Percentiles rank a stretch among this genome's conserved stretches.
Evolutionary conservation across 495 filamentous ascomycete genomes (phyloP).

Genomic region (Rostrohypoxylon terebratum): DNA sequence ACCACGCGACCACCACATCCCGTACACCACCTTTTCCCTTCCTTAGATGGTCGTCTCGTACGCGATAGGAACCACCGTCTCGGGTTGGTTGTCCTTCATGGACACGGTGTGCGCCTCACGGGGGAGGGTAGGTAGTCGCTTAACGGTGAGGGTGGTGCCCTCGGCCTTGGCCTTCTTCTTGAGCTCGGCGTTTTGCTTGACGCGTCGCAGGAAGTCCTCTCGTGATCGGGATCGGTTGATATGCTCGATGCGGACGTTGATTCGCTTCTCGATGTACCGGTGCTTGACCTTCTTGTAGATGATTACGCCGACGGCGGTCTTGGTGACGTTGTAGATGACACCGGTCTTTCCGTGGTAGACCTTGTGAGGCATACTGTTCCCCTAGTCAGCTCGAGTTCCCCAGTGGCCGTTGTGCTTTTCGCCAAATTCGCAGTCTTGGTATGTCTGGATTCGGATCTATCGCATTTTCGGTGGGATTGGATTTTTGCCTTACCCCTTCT

Average conservation of each 20-base stretch:
- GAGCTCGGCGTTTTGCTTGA: slow-evolving; percentile 93
- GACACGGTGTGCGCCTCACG: slow-evolving; percentile 81
- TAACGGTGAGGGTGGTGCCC: slow-evolving; percentile 86
- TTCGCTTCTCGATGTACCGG: slow-evolving; percentile 99
- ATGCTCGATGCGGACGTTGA: slow-evolving; percentile 99
- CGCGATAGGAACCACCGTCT: slow-evolving; percentile 89
- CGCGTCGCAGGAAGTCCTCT: slow-evolving; percentile 93
- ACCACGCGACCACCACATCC: slow-evolving; percentile 37
- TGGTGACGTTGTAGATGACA: slow-evolving; percentile 98
- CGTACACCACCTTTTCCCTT: slow-evolving; percentile 29
- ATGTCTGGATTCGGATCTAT: slow-evolving; percentile 17
- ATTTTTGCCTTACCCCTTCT: slow-evolving; percentile 84
- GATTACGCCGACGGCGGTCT: slow-evolving; percentile 95
- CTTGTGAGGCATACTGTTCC: slow-evolving; percentile 92
- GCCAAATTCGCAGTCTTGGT: slow-evolving; percentile 29
- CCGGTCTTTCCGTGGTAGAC: slow-evolving; percentile 99
- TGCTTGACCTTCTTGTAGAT: slow-evolving; percentile 98
- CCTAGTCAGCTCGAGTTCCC: slow-evolving; percentile 21
- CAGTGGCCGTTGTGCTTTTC: neutral
- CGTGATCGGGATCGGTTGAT: slow-evolving; percentile 90
- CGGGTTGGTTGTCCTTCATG: slow-evolving; percentile 80
- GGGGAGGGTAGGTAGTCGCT: slow-evolving; percentile 86
- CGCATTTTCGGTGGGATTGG: slow-evolving; percentile 19
- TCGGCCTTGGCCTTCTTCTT: slow-evolving; percentile 92
- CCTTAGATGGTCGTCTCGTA: slow-evolving; percentile 99